Conservation (phyloP, 495 filamentous ascomycete genomes). For the Trichoderma reesei region DNA sequence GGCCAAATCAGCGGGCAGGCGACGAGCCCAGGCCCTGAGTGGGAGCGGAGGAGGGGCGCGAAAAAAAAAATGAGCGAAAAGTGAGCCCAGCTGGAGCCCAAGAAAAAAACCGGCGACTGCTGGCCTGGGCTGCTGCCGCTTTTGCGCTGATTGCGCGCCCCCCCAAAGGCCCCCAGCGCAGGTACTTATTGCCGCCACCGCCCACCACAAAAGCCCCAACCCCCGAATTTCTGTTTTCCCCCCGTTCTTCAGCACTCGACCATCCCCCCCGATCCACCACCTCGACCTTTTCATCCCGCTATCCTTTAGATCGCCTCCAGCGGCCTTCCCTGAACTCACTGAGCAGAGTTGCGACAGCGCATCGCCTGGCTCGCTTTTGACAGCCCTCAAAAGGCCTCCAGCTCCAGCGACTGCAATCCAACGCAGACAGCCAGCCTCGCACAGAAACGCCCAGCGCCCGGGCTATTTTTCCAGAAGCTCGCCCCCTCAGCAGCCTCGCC, state of each 20-base stretch:
- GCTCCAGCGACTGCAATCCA: no score
- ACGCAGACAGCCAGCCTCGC: no score
- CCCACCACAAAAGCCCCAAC: neutral
- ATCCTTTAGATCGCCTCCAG: slow-evolving; percentile 6
- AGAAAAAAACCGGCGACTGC: slow-evolving; percentile 3
- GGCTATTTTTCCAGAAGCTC: slow-evolving; percentile 10
- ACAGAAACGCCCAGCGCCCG: no score
- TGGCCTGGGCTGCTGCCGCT: slow-evolving; percentile 4
- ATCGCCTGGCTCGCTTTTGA: neutral
- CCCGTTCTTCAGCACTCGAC: slow-evolving; percentile 8
- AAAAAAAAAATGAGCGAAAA: no score
- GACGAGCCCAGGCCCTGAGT: neutral
- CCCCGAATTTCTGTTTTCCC: slow-evolving; percentile 2
- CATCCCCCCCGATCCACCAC: slow-evolving; percentile 2
- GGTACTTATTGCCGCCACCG: slow-evolving; percentile 5
- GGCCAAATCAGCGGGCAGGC: neutral
- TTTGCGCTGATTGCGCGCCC: slow-evolving; percentile 4
- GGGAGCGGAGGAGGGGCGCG: slow-evolving; percentile 1
- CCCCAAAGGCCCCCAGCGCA: neutral
- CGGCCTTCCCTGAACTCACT: neutral
- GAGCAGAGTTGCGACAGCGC: slow-evolving; percentile 7
- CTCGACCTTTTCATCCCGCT: slow-evolving; percentile 1
- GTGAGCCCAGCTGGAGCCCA: no score
- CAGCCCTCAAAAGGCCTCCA: no score
- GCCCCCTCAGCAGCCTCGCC: neutral